phyloP scores from a whole-genome alignment of 768 basidiomycete genomes.

The Neoboletus magnificus region DNA sequence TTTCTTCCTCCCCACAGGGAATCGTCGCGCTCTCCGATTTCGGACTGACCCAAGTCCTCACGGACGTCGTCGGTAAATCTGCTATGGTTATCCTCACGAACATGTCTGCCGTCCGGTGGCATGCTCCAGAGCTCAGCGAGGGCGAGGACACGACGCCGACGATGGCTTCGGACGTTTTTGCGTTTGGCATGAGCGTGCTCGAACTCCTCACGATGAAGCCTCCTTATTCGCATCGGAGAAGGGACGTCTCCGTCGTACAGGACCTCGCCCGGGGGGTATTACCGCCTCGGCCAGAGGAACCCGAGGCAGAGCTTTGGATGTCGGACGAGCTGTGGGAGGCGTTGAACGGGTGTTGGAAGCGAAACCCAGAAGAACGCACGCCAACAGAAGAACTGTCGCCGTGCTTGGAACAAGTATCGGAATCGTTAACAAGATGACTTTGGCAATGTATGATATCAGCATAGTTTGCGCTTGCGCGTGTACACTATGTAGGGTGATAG shows the following conservation, averaged over 20 bases:
- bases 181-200: slow-evolving; percentile 58
- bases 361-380: slow-evolving; percentile 37
- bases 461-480: not conserved
- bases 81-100: slow-evolving; percentile 45
- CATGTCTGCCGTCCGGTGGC: slow-evolving; percentile 52
- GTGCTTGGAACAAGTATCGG: slow-evolving; percentile 11
- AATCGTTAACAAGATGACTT: not conserved
- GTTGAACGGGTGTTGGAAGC: slow-evolving; percentile 47
- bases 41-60: slow-evolving; percentile 59
- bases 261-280: slow-evolving; percentile 38
- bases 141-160: slow-evolving; percentile 42
- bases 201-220: slow-evolving; percentile 51
- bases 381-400: slow-evolving; percentile 36
- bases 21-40: slow-evolving; percentile 60
- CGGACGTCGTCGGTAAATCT: slow-evolving; percentile 50
- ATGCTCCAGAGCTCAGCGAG: slow-evolving; percentile 56
- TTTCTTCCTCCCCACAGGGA: slow-evolving; percentile 38
- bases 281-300: slow-evolving; percentile 43
- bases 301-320: slow-evolving; percentile 36
- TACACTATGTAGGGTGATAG: slow-evolving; percentile 3
- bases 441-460: not conserved
- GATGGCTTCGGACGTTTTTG: slow-evolving; percentile 51
- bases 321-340: slow-evolving; percentile 47
- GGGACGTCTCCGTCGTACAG: slow-evolving; percentile 50
- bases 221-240: slow-evolving; percentile 49